Evolutionary conservation across 2,329 filamentous ascomycete genomes (phyloP).

Genomic region (Aspergillus brunneoviolaceus): DNA sequence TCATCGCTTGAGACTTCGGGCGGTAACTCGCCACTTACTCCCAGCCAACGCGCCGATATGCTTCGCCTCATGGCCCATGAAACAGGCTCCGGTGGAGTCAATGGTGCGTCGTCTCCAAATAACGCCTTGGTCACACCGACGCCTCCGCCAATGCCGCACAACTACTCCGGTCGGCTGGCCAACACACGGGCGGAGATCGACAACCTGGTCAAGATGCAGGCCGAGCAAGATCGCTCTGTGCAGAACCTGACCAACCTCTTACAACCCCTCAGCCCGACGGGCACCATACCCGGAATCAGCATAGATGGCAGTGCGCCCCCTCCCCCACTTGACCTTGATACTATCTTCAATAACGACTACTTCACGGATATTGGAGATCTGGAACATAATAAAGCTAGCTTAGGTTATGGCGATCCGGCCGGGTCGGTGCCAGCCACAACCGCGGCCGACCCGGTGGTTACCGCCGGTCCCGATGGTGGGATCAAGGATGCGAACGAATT

Average conservation of each 20-base stretch:
- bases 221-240: constrained; percentile 74
- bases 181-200: constrained; percentile 75
- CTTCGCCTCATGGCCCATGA: constrained; percentile 49
- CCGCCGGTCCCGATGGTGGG: constrained; percentile 21
- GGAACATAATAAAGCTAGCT: constrained; percentile 29
- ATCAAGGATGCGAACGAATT: constrained; percentile 39
- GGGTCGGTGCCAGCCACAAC: constrained; percentile 17
- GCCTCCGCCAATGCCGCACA: constrained; percentile 55
- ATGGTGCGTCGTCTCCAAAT: constrained; percentile 43
- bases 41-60: constrained; percentile 49
- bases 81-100: constrained; percentile 44
- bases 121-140: constrained; percentile 59
- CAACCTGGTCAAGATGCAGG: constrained; percentile 73
- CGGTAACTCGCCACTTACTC: constrained; percentile 45
- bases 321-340: constrained; percentile 54
- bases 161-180: constrained; percentile 52
- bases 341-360: constrained; percentile 59
- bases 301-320: constrained; percentile 44
- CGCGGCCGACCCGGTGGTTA: constrained; percentile 18
- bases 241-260: constrained; percentile 72
- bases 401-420: constrained; percentile 25
- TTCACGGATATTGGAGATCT: constrained; percentile 47
- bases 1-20: constrained; percentile 46
- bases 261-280: constrained; percentile 76
- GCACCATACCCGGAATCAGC: constrained; percentile 69